These are phyloP conservation scores for Schwanniomyces occidentalis DNA, from an alignment of 805 yeast species.

Conservation along the genomic window DNA sequence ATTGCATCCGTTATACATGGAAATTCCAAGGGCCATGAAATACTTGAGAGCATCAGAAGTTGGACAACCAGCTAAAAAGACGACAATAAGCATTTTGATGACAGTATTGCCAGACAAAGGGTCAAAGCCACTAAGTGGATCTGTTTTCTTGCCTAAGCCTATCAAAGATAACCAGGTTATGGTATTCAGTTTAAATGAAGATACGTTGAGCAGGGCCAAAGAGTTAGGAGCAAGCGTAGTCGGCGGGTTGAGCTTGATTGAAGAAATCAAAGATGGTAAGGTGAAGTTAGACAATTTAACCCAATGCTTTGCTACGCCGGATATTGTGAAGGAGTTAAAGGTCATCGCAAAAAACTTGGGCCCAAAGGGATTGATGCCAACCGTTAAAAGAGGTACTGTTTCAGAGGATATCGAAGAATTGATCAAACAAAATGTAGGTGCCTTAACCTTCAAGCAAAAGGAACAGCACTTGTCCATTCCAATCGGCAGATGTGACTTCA, in stretches of 20 bases:
- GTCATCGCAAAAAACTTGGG: constrained; percentile 81
- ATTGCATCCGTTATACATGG: constrained; percentile 66
- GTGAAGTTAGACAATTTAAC: constrained; percentile 57
- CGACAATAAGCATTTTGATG: constrained; percentile 63
- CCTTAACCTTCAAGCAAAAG: constrained; percentile 77
- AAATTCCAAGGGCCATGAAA: constrained; percentile 68
- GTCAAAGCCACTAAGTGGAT: constrained; percentile 70
- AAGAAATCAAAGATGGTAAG: constrained; percentile 53
- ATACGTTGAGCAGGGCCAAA: constrained; percentile 51
- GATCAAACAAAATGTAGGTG: constrained; percentile 59
- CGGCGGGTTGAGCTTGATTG: constrained; percentile 74
- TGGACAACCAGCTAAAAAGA: constrained; percentile 72
- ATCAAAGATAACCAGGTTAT: constrained; percentile 63
- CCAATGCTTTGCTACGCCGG: constrained; percentile 84
- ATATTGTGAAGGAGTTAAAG: constrained; percentile 61
- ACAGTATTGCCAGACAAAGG: constrained; percentile 74
- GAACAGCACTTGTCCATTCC: constrained; percentile 61
- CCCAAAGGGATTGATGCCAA: constrained; percentile 87
- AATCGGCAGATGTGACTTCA: constrained; percentile 74
- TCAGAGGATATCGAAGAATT: constrained; percentile 58
- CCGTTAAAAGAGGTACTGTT: constrained; percentile 83
- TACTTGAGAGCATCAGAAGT: constrained; percentile 88
- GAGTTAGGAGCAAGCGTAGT: constrained; percentile 61
- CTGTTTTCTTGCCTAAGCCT: constrained; percentile 70
- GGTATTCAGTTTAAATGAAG: constrained; percentile 64